Evolutionary conservation across 495 filamentous ascomycete genomes (phyloP).

Genomic region (Evernia prunastri): DNA sequence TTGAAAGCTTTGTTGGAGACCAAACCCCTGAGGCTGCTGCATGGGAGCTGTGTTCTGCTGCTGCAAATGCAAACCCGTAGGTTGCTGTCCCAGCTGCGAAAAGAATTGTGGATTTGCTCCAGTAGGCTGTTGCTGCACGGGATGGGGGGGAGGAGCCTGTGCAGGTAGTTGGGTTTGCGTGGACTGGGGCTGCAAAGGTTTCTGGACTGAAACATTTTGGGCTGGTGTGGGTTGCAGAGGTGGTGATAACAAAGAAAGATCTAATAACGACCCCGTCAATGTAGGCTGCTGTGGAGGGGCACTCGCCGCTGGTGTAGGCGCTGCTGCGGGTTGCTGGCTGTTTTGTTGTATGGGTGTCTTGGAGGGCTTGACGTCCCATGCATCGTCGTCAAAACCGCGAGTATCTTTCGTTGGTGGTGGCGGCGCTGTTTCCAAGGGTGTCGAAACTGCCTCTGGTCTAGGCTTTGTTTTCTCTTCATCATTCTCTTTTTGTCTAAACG

Average conservation of each 20-base stretch:
- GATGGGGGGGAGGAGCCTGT: slow-evolving; percentile 41
- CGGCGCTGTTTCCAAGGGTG: slow-evolving; percentile 48
- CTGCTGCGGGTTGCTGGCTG: slow-evolving; percentile 28
- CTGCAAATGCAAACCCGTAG: slow-evolving; percentile 26
- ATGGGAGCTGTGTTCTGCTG: slow-evolving; percentile 23
- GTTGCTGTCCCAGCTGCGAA: slow-evolving; percentile 35
- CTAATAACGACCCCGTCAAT: slow-evolving; percentile 66
- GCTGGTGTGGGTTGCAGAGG: slow-evolving; percentile 69
- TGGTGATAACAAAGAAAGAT: slow-evolving; percentile 67
- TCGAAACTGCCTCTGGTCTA: slow-evolving; percentile 32
- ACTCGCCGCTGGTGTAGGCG: slow-evolving; percentile 25
- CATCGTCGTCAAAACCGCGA: slow-evolving; percentile 89
- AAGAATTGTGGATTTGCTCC: slow-evolving; percentile 43
- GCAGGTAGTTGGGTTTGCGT: slow-evolving; percentile 36
- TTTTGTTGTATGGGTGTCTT: slow-evolving; percentile 44
- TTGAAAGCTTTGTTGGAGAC: slow-evolving; percentile 23
- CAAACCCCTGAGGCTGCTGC: slow-evolving; percentile 25
- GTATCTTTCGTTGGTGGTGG: slow-evolving; percentile 34
- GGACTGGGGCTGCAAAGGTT: slow-evolving; percentile 39
- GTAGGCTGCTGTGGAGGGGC: slow-evolving; percentile 40
- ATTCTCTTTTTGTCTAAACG: slow-evolving; percentile 60
- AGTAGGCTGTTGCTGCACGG: slow-evolving; percentile 38
- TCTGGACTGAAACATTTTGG: slow-evolving; percentile 41
- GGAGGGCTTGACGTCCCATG: slow-evolving; percentile 95
- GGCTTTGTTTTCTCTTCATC: slow-evolving; percentile 37